Base-by-base conservation (phyloP, 1,284 basidiomycete species). In the Phylloporus gajari region DNA sequence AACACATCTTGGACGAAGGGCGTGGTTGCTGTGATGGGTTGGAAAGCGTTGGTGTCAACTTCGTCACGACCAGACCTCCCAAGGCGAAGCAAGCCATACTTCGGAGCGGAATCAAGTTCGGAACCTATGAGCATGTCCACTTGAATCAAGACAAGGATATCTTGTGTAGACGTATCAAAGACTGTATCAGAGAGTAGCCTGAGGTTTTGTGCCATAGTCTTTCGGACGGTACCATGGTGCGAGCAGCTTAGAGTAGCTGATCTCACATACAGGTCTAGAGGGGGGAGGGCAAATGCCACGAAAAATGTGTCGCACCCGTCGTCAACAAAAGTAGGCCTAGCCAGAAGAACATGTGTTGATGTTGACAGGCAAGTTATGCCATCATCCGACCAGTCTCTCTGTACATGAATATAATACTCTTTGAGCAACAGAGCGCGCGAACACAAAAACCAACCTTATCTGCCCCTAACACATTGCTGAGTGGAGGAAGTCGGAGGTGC, bases 401-500 rank as follows among this genome's bases (percentile, higher is more conserved):
- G 17, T 61, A 40, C 19, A 40, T 13, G 40, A 9, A 38, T 7
- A n/a, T n/a, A 15, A 30, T 15, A 56, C 15, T 27, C 27, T 30
- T 56, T 27, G 17, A 9, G 9, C 27, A 30, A 56, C n/a, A 42
- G 42, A 42, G 19, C 15, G n/a, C 51, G 15, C 13, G 25, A n/a
- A 30, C 53, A 56, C 15, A 27, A 30, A 17, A 6, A 48, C 73
- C 15, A 42, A 42, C 42, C 42, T 42, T 15, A 3, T 42, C 42
- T 42, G 19, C 42, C 1, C 19, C 42, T 23, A 7, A 25, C 46
- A 48, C 48, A 46, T 51, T 3, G 19, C 6, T 38, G 38, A 65
- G 60, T 2, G 68, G 46, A 59, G 74, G 66, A 40, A 75, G 46
- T 5, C 53, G 25, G 40, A 73, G 56, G 21, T 40, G 48, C 17